Base-by-base conservation (phyloP, 768 basidiomycete genomes). In the Gloeostereum incarnatum region DNA sequence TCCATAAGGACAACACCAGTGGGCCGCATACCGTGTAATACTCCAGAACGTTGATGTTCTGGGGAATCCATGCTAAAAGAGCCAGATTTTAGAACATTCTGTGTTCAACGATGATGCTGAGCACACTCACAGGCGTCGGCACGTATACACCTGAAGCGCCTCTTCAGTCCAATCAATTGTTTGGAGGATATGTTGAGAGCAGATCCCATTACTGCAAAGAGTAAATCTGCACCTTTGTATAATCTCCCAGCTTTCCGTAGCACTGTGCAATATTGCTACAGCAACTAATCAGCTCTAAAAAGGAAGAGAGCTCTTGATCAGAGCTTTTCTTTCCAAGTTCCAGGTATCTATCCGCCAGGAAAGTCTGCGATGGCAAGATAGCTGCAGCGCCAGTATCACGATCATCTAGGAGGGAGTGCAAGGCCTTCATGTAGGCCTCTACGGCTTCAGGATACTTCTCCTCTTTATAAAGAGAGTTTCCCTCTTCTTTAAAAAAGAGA, bases 91-190 rank as follows among this genome's bases (percentile, higher is more conserved):
- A n/a, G 26, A 8, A 29, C 9, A n/a, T 8, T 29, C 9, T 29
- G n/a, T n/a, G 26, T 8, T 8, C 9, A 10, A 5, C 18, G 35
- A n/a, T 35, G 11, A 20, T 35, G 13, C 18, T 35, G n/a, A n/a
- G n/a, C n/a, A 20, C 18, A 19, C 23, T 7, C 5, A 20, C 35
- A 6, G 16, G 11, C 14, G 35, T 14, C 6, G 5, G 5, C 7
- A 22, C 5, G 13, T 35, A 22, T 20, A 22, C 35, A 35, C 5
- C 7, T 18, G 35, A 6, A 35, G 8, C 14, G 20, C 19, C 23
- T 35, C 35, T 22, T 35, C 6, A 7, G 23, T 5, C 35, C 35
- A 35, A 22, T 35, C 35, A 14, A 35, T 35, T 6, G 35, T 20
- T 22, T 35, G 20, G 23, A n/a, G n/a, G n/a, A 8, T n/a, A 8